Base-by-base conservation (phyloP, 495 filamentous ascomycete species). In the Neurospora hispaniola region DNA sequence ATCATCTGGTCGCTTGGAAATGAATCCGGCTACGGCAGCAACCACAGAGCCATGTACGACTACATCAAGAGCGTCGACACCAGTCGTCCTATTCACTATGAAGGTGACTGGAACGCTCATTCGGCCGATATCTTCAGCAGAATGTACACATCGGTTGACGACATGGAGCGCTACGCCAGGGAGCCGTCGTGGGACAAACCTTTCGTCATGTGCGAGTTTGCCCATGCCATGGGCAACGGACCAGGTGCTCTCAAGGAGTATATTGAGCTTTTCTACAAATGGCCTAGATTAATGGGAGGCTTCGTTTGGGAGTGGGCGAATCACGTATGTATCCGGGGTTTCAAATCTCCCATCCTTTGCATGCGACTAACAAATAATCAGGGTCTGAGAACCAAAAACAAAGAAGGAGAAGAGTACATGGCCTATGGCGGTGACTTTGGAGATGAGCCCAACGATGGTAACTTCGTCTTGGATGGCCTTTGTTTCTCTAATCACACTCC, bases 231-330 rank as follows among this genome's bases (percentile, higher is more conserved):
- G 90, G 91, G 91, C 1, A 93, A 92, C 74, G 91, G 90, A 0
- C 91, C 91, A 0, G 91, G 91, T 0, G 86, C 82, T 1, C 81
- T 92, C 35, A 84, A 88, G 70, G 91, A 92, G 77, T 93, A 93
- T 74, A 81, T 89, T n/a, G 86, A 92, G 11, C 82, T 86, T 2
- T 93, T 91, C 76, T 88, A 88, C 76, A 86, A 86, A 69, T 84
- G 91, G 71, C 88, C 84, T 4, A 82, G 88, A 11, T 79, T 93
- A 0, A 89, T 91, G 81, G 91, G 91, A 8, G 91, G 91, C 0
- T 93, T 89, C 71, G 87, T 91, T 1, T 93, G 91, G 91, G 91
- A 92, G 76, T 93, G 90, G 90, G 87, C 89, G 16, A 94, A 92
- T 74, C 90, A 92, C 74, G 84, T 82, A 76, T 76, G 82, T 74